Evolutionary conservation across 352 stramenopile genomes (phyloP).

Genomic region (Globisporangium ultimum): DNA sequence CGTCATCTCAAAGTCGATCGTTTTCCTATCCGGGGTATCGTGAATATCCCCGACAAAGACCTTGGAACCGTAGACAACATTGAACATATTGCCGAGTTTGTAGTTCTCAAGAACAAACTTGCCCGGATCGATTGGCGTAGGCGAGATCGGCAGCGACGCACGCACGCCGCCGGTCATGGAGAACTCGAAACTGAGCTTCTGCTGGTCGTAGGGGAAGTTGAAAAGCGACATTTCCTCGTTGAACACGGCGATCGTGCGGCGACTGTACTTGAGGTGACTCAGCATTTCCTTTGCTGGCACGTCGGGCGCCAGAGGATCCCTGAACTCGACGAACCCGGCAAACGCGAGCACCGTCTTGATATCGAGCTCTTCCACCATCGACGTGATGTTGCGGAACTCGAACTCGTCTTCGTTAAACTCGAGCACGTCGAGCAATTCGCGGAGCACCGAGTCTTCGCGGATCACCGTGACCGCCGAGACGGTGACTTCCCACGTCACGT

Average conservation of each 20-base stretch:
- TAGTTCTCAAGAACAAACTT: conserved; percentile 48
- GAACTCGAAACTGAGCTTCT: conserved; percentile 54
- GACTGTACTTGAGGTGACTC: conserved; percentile 37
- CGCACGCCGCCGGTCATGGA: conserved; percentile 29
- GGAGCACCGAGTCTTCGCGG: conserved; percentile 36
- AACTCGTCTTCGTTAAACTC: conserved; percentile 39
- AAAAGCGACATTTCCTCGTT: conserved; percentile 55
- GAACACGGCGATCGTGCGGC: conserved; percentile 39
- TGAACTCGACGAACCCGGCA: conserved; percentile 24
- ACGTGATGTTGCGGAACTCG: conserved; percentile 39
- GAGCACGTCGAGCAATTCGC: conserved; percentile 35
- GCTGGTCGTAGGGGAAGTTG: conserved; percentile 58
- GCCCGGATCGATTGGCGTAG: conserved; percentile 29
- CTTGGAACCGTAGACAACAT: conserved; percentile 48
- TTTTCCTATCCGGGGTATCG: conserved; percentile 29
- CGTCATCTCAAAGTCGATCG: conserved; percentile 57
- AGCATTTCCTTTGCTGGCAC: conserved; percentile 16
- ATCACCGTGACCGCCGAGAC: conserved; percentile 37
- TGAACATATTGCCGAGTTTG: conserved; percentile 51
- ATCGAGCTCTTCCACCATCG: conserved; percentile 29
- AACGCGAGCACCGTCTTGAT: conserved; percentile 27
- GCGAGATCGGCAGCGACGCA: conserved; percentile 29
- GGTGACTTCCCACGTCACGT: conserved; percentile 47
- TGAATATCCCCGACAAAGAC: conserved; percentile 44
- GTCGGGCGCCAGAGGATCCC: conserved; percentile 18